Evolutionary conservation across 345 rosid genomes (phyloP).

Genomic region (Barbarea vulgaris): DNA sequence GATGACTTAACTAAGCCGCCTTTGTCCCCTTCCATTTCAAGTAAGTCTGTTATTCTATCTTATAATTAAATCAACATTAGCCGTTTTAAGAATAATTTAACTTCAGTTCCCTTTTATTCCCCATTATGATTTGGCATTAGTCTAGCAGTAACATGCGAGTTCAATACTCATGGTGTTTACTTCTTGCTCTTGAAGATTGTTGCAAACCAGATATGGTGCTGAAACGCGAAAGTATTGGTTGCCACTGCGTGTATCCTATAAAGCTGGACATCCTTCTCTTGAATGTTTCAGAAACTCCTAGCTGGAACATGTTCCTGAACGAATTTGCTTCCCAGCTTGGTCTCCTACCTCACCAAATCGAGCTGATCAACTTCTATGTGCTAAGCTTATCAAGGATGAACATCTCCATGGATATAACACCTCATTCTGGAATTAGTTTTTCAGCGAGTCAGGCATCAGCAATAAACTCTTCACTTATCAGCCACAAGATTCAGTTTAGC

Average conservation of each 20-base stretch:
- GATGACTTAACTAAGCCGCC: slow-evolving; percentile 78
- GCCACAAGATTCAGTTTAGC: slow-evolving; percentile 71
- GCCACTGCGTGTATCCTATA: slow-evolving; percentile 97
- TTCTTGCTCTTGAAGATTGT: slow-evolving; percentile 59
- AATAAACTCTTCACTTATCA: slow-evolving; percentile 73
- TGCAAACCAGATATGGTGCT: slow-evolving; percentile 77
- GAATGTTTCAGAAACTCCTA: slow-evolving; percentile 84
- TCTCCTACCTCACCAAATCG: slow-evolving; percentile 75
- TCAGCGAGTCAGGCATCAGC: slow-evolving; percentile 70
- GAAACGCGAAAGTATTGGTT: slow-evolving; percentile 70
- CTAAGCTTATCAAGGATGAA: slow-evolving; percentile 71
- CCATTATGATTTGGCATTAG: slow-evolving; percentile 6
- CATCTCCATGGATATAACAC: slow-evolving; percentile 93
- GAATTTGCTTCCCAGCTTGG: slow-evolving; percentile 83
- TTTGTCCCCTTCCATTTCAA: slow-evolving; percentile 65
- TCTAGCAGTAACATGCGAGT: background rate
- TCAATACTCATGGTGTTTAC: slow-evolving; percentile 29
- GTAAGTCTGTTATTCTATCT: slow-evolving; percentile 47
- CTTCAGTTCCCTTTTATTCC: background rate
- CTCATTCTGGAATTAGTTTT: slow-evolving; percentile 81
- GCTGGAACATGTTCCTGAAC: slow-evolving; percentile 62
- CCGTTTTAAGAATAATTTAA: slow-evolving; percentile 1
- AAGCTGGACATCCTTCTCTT: slow-evolving; percentile 90
- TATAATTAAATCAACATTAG: background rate
- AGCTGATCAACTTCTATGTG: slow-evolving; percentile 79